phyloP scores from a whole-genome alignment of 192 early-diverging fungal genomes.

The Pilobolus umbonatus region DNA sequence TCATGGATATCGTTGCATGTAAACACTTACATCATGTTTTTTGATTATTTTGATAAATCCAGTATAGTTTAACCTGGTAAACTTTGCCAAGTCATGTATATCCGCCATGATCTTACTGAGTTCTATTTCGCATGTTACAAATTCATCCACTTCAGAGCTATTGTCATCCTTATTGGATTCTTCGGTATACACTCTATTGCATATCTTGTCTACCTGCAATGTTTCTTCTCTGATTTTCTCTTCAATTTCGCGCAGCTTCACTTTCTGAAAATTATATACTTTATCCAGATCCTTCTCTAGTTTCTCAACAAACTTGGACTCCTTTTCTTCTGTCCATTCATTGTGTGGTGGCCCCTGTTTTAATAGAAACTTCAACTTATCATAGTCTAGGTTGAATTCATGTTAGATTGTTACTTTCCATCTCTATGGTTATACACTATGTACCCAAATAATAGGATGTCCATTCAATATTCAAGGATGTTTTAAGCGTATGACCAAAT shows the following conservation, averaged over 20 bases:
- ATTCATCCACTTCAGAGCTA: constrained; percentile 55
- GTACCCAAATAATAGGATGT: constrained; percentile 71
- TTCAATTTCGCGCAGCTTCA: constrained; percentile 71
- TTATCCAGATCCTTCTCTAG: constrained; percentile 91
- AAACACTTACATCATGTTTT: constrained; percentile 90
- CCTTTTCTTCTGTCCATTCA: constrained; percentile 79
- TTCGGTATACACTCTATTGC: constrained; percentile 34
- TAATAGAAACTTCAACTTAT: constrained; percentile 80
- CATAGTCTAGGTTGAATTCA: constrained; percentile 45
- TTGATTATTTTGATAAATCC: constrained; percentile 93
- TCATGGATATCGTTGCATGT: neutral
- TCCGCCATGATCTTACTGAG: constrained; percentile 72
- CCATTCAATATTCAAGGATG: constrained; percentile 80
- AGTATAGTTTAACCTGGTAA: constrained; percentile 77
- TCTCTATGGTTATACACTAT: neutral
- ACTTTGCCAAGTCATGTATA: constrained; percentile 80
- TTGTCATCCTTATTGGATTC: too few species aligned
- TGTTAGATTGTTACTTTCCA: neutral
- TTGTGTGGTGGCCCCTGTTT: constrained; percentile 56
- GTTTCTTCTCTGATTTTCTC: constrained; percentile 61
- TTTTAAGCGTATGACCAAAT: constrained; percentile 83
- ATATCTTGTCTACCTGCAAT: constrained; percentile 54
- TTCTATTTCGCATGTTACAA: constrained; percentile 60
- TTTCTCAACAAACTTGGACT: constrained; percentile 76
- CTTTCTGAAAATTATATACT: constrained; percentile 72